Evolutionary conservation across 257 asterid species (phyloP), one percentile per base, ranked within the genome.

Genomic region (Plantago major): DNA sequence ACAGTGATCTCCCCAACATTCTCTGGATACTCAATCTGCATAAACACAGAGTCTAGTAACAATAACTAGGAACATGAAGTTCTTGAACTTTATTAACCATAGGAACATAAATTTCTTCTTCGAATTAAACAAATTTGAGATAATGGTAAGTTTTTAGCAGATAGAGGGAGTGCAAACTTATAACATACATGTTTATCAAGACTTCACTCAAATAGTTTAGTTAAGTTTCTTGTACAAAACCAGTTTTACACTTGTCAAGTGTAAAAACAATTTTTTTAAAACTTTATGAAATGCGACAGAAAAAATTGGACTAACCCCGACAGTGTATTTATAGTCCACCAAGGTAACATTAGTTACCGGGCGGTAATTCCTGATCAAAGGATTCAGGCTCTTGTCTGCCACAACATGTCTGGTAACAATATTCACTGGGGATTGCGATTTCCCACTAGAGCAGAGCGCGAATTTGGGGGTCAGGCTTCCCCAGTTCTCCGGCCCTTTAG

Each of bases 21-120:
- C 12, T 67, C 77, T 14, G 92, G 92, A 72, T 81, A 88, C 70
- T 71, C 84, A 43, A 91, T 74, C 96, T 91, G 92, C 86, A 69
- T 46, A 42, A 33, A 15, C 17, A 17, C 8, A 16, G 45, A 15
- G 17, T n/a, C n/a, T n/a, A n/a, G n/a, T n/a, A n/a, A n/a, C n/a
- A n/a, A n/a, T n/a, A n/a, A n/a, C n/a, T 10, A 13, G 13, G 19
- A n/a, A 28, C 40, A 12, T 33, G 11, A 19, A 55, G 15, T 54
- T 4, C 52, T 28, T 28, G n/a, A n/a, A n/a, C n/a, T n/a, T n/a
- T n/a, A n/a, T n/a, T n/a, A n/a, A n/a, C n/a, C n/a, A n/a, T n/a
- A n/a, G n/a, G n/a, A n/a, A n/a, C 18, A 22, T 22, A 22, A 14
- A 47, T 43, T 45, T 46, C 9, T 46, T 33, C 65, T 13, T 11